Base-by-base conservation (phyloP, 2,329 filamentous ascomycete genomes). In the Colletotrichum australisinense region DNA sequence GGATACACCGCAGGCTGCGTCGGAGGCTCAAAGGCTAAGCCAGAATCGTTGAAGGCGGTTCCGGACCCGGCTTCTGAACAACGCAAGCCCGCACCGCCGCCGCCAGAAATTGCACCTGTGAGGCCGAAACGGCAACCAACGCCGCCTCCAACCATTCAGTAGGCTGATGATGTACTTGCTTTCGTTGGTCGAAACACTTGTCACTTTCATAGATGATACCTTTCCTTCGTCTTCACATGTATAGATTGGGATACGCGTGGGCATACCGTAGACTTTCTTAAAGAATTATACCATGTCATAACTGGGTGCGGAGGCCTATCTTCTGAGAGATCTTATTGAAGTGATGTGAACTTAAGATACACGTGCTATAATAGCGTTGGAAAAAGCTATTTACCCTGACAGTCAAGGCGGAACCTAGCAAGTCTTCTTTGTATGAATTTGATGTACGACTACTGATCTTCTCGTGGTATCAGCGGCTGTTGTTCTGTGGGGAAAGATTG, bases 131-230 rank as follows among this genome's bases (percentile, higher is more conserved):
- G 38, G 16, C 32, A 55, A 28, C 70, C 70, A n/a, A 64, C 67
- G 12, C 70, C 70, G 12, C 70, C 70, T 19, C 70, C 70, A 12
- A 70, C 66, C 3, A 73, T 73, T 12, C 70, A 73, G 32, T 73
- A 22, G 53, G 14, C 26, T 4, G 22, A 9, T 6, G 4, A 19
- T 38, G 2, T 7, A 5, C 1, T 6, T 4, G 19, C 19, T n/a
- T 49, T 19, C 5, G 3, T 12, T 53, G 22, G 24, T 4, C 1
- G 14, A 22, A 42, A 4, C 2, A 7, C 2, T 6, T 19, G 2
- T 26, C 5, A 32, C n/a, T 32, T 69, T 58, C 24, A 42, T 9
- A 56, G 9, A 56, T 16, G 22, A 24, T 5, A 60, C 30, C n/a
- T 56, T 67, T 55, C 8, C 42, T 66, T 30, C 3, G 22, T n/a